Evolutionary conservation across 164 flowering plant genomes (phyloP), one percentile per base, ranked within the genome.

Genomic region (Buxus sempervirens): DNA sequence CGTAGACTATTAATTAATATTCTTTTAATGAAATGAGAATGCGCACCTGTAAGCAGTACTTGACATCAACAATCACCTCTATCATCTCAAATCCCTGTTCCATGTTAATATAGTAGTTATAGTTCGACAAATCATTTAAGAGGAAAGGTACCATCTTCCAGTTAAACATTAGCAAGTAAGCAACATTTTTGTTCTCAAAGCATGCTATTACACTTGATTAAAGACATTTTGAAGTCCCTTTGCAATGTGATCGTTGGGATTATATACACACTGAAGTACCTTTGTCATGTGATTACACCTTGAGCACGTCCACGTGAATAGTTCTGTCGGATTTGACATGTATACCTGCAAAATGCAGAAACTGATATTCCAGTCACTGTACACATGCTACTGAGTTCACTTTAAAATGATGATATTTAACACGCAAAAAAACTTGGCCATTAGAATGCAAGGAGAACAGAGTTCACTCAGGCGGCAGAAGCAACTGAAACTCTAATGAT

Each of bases 31-130:
- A 10, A 25, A 58, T 26, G 27, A 62, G 22, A 66, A 77, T 15
- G 48, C n/a, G n/a, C 53, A 96, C 99, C 97, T 96, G 98, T 79
- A 96, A 78, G 83, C 99, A 96, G 68, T 85, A 80, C 77, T 91
- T 83, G 22, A 96, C 85, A 77, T 96, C 98, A 66, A 96, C 95
- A 75, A 96, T 76, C 62, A 96, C 80, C 78, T 92, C 96, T 66
- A 93, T 83, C 32, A 96, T 71, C 71, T 96, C 95, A 81, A 96
- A 96, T 15, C 92, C 98, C 98, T 95, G 93, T 48, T 62, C 63
- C 38, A 70, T 68, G 10, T 23, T 2, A 28, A 54, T 57, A 49
- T 15, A 60, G 26, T 18, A 61, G 49, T 24, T 32, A 62, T 45
- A 27, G 41, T 38, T 9, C 54, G 58, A 18, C 13, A 18, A 64